Base-by-base conservation (phyloP, 2,329 filamentous ascomycete species). In the Fusarium luffae region DNA sequence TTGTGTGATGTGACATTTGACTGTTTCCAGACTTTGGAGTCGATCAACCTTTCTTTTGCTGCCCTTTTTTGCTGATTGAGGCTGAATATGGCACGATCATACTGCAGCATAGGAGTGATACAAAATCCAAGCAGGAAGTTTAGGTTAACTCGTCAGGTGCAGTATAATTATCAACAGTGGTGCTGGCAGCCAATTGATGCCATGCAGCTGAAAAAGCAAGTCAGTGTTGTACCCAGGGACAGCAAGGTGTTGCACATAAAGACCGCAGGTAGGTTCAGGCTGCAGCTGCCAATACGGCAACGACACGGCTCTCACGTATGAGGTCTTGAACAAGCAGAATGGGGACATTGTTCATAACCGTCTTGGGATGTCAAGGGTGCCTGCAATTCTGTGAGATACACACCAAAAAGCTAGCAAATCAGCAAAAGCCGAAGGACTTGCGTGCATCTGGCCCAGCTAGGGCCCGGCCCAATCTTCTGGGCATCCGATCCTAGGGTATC, bases 1-100 rank as follows among this genome's bases (percentile, higher is more conserved):
- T 54, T 76, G 74, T 76, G 54, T 56, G 59, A 75, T 83, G 84
- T 85, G 78, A 74, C 76, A 85, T 81, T 81, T 84, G 83, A 85
- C 80, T 79, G 73, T 77, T 84, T 79, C 80, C 49, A 76, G 77
- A 76, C 72, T 71, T 74, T 71, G 48, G 66, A 71, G 75, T 68
- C 61, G 64, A 64, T 60, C 57, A 65, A 54, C 48, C 55, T 66
- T 56, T 32, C 54, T 43, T 66, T 66, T 56, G 55, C 51, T 66
- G 48, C 25, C 21, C 51, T 40, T 49, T 37, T 47, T 54, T 54
- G 37, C 47, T 66, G 49, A 56, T 59, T 60, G 58, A 62, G 59
- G 63, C 49, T 66, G 58, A 60, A 44, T 41, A 54, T 68, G 58
- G 63, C 59, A 59, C 51, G 55, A 57, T 61, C 59, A 59, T 52